A percentile compares a stretch with the other conserved stretches of the same genome.
phyloP scores from a whole-genome alignment of 106 monocot genomes.

The Dendrobium catenatum region DNA sequence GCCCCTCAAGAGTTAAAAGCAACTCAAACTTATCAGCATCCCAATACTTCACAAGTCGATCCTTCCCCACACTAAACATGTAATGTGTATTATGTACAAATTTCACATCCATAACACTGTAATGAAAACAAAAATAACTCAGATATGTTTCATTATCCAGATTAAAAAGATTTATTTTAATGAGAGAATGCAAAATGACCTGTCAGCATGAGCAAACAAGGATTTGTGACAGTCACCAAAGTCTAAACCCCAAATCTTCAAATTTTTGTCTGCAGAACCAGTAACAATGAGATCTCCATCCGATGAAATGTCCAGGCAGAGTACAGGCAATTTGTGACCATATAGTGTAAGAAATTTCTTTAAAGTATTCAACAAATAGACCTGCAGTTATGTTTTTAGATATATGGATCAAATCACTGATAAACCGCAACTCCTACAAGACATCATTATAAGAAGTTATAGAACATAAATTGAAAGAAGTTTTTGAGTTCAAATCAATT shows the following conservation, averaged over 20 bases:
- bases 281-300: slow-evolving; percentile 89
- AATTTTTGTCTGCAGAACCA: slow-evolving; percentile 94
- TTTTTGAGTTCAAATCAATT: background rate
- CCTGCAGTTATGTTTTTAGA: slow-evolving; percentile 34
- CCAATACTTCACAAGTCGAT: slow-evolving; percentile 91
- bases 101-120: slow-evolving; percentile 88
- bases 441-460: background rate
- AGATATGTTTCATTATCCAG: background rate
- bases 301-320: slow-evolving; percentile 98
- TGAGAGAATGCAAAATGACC: slow-evolving; percentile 30
- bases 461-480: background rate
- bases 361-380: slow-evolving; percentile 77
- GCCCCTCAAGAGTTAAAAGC: slow-evolving; percentile 84
- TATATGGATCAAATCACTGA: background rate
- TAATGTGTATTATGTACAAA: slow-evolving; percentile 91
- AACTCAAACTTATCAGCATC: slow-evolving; percentile 98
- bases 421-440: background rate
- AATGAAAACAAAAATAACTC: slow-evolving; percentile 6
- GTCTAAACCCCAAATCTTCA: slow-evolving; percentile 98
- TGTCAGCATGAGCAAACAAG: slow-evolving; percentile 89
- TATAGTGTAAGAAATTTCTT: slow-evolving; percentile 70
- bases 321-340: slow-evolving; percentile 89
- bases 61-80: slow-evolving; percentile 93
- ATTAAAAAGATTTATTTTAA: background rate
- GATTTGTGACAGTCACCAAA: slow-evolving; percentile 95